A percentile compares a stretch with the other conserved stretches of the same genome.
phyloP scores from a whole-genome alignment of 495 filamentous ascomycete species.

The Trichocladium uniseriatum region DNA sequence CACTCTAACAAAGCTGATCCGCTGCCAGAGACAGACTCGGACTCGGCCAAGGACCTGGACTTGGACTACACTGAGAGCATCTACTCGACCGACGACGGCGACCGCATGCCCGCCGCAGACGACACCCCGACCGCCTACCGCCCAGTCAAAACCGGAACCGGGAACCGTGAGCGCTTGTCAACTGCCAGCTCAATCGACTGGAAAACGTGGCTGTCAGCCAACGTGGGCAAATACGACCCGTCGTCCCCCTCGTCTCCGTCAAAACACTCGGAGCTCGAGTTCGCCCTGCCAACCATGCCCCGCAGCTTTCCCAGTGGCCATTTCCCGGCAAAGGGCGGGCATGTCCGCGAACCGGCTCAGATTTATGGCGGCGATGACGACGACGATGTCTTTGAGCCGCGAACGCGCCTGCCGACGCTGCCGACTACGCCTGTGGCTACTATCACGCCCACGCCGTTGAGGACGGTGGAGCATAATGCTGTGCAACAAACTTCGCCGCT shows the following conservation, averaged over 20 bases:
- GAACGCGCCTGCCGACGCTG: too few relatives aligned
- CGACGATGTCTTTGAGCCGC: not conserved
- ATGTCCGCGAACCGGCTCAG: slow-evolving; percentile 53
- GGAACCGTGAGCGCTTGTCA: slow-evolving; percentile 29
- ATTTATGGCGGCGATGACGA: slow-evolving; percentile 43
- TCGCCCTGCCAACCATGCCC: slow-evolving; percentile 30
- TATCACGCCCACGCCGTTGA: slow-evolving; percentile 7
- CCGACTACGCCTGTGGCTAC: not conserved
- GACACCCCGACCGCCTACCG: slow-evolving; percentile 15
- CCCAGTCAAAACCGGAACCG: too few relatives aligned
- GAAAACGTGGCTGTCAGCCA: slow-evolving; percentile 45
- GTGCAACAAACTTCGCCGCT: slow-evolving; percentile 12
- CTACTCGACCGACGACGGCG: slow-evolving; percentile 31
- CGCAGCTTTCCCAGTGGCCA: slow-evolving; percentile 33
- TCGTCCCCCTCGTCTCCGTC: slow-evolving; percentile 12
- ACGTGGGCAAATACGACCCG: slow-evolving; percentile 41
- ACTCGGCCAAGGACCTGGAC: slow-evolving; percentile 23
- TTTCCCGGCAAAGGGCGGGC: slow-evolving; percentile 31
- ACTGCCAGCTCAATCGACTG: slow-evolving; percentile 42
- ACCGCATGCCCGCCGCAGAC: not conserved
- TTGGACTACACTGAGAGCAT: slow-evolving; percentile 35
- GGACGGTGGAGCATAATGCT: slow-evolving; percentile 20
- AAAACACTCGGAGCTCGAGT: slow-evolving; percentile 25
- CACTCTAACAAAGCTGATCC: not conserved
- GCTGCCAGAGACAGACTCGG: slow-evolving; percentile 14